phyloP scores from a whole-genome alignment of 2,329 filamentous ascomycete genomes.

The Colletotrichum gloeosporioides region DNA sequence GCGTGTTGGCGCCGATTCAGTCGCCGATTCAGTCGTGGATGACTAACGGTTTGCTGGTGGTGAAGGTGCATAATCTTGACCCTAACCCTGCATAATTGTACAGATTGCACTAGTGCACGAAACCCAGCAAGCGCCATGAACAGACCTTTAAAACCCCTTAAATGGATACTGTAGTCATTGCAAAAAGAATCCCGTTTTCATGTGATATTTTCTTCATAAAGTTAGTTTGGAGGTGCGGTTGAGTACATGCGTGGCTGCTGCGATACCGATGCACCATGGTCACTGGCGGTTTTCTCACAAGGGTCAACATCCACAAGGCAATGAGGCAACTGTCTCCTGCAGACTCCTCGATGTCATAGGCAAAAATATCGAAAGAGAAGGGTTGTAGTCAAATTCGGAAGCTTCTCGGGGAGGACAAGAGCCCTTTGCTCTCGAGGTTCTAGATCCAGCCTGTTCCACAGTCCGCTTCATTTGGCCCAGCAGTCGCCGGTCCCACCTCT shows the following conservation, averaged over 20 bases:
- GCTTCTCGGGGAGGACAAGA: background rate
- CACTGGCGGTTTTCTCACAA: fast-evolving
- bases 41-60: background rate
- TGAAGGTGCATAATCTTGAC: background rate
- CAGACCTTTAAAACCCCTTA: background rate
- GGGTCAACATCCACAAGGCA: background rate
- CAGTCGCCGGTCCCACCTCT: background rate
- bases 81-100: slow-evolving; percentile 6
- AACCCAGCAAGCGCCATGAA: background rate
- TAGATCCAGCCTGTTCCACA: background rate
- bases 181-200: background rate
- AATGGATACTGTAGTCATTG: background rate
- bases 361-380: background rate
- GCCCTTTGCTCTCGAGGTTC: background rate
- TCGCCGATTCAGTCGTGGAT: background rate
- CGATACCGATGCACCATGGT: background rate
- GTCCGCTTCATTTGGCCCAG: background rate
- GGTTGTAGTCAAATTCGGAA: background rate
- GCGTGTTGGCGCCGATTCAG: background rate
- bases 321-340: background rate
- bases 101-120: background rate
- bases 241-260: background rate
- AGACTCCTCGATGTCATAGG: background rate
- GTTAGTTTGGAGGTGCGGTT: background rate
- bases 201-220: background rate